These are phyloP conservation scores for Pugionium dolabratum DNA, from an alignment of 345 rosid species.

Conservation along the genomic window DNA sequence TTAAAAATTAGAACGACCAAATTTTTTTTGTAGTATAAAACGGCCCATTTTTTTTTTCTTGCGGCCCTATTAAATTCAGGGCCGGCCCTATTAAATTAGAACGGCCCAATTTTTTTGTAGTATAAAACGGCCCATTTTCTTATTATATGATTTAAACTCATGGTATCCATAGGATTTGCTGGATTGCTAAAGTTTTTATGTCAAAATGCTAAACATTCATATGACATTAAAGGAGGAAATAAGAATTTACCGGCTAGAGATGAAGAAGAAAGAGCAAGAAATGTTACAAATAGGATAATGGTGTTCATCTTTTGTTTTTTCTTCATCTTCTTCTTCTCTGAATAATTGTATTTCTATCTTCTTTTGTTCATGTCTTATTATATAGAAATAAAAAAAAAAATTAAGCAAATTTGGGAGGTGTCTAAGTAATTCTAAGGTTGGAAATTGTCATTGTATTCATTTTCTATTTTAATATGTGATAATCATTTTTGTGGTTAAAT, in stretches of 20 bases:
- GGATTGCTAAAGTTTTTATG: neutral
- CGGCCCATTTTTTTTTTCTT: too few species aligned
- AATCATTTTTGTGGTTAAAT: neutral
- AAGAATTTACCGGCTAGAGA: conserved; percentile 33
- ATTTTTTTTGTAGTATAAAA: too few species aligned
- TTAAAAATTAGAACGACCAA: too few species aligned
- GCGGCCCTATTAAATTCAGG: too few species aligned
- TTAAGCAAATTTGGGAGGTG: neutral
- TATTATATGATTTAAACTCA: conserved; percentile 14
- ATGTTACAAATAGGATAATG: conserved; percentile 22
- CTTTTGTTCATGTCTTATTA: conserved; percentile 1
- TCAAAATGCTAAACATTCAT: conserved; percentile 15
- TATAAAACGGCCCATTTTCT: too few species aligned
- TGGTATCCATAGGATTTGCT: neutral
- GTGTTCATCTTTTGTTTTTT: conserved; percentile 28
- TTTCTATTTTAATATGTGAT: conserved; percentile 29
- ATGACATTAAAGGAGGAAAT: neutral
- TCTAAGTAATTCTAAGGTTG: conserved; percentile 16
- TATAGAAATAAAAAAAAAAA: conserved; percentile 1
- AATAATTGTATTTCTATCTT: neutral
- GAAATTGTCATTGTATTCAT: neutral
- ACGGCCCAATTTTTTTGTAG: too few species aligned
- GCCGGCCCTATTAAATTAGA: too few species aligned
- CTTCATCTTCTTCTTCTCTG: neutral
- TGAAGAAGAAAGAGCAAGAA: conserved; percentile 32